These are phyloP conservation scores for Tubosaeta sp. DNA, from an alignment of 768 basidiomycete species.

Conservation along the genomic window DNA sequence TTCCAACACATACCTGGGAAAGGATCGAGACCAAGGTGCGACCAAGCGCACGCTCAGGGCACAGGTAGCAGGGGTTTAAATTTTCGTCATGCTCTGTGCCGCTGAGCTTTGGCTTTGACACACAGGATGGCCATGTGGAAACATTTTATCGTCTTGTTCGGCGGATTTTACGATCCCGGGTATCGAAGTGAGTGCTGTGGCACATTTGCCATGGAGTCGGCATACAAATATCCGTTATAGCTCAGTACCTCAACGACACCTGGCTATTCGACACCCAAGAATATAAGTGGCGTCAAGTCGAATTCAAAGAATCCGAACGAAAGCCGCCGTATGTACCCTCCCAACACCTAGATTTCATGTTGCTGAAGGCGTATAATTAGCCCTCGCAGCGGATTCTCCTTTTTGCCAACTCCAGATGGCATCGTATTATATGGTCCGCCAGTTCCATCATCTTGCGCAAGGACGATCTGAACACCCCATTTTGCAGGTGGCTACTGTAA, in stretches of 20 bases:
- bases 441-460: neutral
- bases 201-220: neutral
- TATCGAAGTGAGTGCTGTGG: conserved; percentile 50
- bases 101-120: neutral
- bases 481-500: conserved; percentile 82
- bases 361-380: conserved; percentile 30
- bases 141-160: conserved; percentile 80
- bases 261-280: conserved; percentile 87
- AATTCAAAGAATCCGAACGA: conserved; percentile 64
- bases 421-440: conserved; percentile 68
- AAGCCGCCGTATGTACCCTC: conserved; percentile 58
- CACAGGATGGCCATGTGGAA: conserved; percentile 86
- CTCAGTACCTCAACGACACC: conserved; percentile 76
- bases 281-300: conserved; percentile 80
- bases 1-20: conserved; percentile 78
- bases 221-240: conserved; percentile 31
- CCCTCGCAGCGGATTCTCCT: conserved; percentile 80
- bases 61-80: conserved; percentile 51
- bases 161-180: conserved; percentile 88
- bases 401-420: conserved; percentile 73
- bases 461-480: neutral
- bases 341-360: too few relatives aligned
- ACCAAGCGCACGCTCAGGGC: conserved; percentile 79
- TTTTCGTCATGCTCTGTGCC: neutral
- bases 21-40: conserved; percentile 80